Percentiles rank a stretch among this genome's conserved stretches.
Conservation (phyloP, 768 basidiomycete genomes). For the Mycena pura region DNA sequence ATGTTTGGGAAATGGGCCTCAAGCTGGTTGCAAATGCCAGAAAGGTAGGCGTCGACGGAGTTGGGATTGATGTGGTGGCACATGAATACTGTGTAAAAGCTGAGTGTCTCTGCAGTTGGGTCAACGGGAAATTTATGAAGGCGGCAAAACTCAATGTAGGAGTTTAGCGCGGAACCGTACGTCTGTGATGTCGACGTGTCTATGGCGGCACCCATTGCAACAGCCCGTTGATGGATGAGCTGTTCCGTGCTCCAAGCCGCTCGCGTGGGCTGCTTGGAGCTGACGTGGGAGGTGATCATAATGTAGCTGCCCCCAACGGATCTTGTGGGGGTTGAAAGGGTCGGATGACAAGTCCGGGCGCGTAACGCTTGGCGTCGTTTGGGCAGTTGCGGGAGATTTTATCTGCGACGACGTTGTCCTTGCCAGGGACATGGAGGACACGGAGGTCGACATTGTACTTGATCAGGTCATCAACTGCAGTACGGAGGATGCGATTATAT, state of each 20-base stretch:
- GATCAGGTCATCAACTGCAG: constrained; percentile 25
- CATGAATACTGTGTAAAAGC: constrained; percentile 41
- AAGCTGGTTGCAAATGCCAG: constrained; percentile 44
- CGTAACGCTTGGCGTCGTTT: background rate
- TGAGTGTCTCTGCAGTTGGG: constrained; percentile 41
- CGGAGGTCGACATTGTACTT: constrained; percentile 19
- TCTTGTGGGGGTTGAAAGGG: too few relatives aligned
- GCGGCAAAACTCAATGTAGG: constrained; percentile 38
- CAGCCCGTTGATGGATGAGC: too few relatives aligned
- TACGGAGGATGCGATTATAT: constrained; percentile 35
- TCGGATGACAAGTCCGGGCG: too few relatives aligned
- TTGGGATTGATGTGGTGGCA: constrained; percentile 41
- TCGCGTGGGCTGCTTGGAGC: too few relatives aligned
- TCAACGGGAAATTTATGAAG: constrained; percentile 34
- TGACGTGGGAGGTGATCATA: too few relatives aligned
- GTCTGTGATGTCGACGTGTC: background rate
- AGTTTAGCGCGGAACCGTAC: constrained; percentile 40
- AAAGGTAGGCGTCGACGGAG: constrained; percentile 44
- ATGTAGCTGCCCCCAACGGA: too few relatives aligned
- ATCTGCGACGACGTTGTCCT: constrained; percentile 37
- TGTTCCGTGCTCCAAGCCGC: too few relatives aligned
- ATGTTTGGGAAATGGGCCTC: constrained; percentile 41
- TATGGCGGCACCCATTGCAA: background rate
- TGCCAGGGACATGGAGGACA: constrained; percentile 35
- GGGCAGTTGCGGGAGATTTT: constrained; percentile 33